Evolutionary conservation across 805 yeast species (phyloP), one percentile per base, ranked within the genome.

Genomic region (Metschnikowia anglica): DNA sequence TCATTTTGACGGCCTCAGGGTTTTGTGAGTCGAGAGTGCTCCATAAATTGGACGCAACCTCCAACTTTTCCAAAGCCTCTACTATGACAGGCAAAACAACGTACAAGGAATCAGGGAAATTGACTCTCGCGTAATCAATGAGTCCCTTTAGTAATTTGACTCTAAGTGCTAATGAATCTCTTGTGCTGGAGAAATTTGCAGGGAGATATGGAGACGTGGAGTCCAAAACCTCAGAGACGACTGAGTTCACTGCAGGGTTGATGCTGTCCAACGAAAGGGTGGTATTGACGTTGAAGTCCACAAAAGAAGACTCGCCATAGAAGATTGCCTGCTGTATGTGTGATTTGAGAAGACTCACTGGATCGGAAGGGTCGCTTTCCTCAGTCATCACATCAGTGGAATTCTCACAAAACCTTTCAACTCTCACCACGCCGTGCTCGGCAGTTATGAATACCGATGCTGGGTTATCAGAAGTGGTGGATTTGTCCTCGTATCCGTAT

Each of bases 241-340:
- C 74, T 5, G 63, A 54, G 2, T 60, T 47, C 3, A 85, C 60
- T n/a, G 90, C 67, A 12, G 55, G 46, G 16, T 45, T 21, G 2
- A 65, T 47, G 1, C 44, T 42, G 4, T 46, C 47, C 6, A 50
- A 46, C 3, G 59, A 38, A 34, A 40, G 52, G 0, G 48, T 81
- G 2, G 50, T 47, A 47, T 76, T 80, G 16, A 81, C 60, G 21
- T 73, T 73, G 43, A 80, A 62, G 7, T 72, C 71, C 3, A 78
- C 62, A 11, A 70, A 74, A 2, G 70, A 32, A 62, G 74, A 56
- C 61, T 69, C 63, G 2, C 79, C 74, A 48, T 79, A 85, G 54
- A 82, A 84, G 1, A 90, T 78, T 0, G 90, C 96, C 62, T 90
- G 97, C 51, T 85, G 93, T 17, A 91, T 77, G 53, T 83, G 90